phyloP scores from a whole-genome alignment of 2,329 filamentous ascomycete species.

The Zarea fungicola region DNA sequence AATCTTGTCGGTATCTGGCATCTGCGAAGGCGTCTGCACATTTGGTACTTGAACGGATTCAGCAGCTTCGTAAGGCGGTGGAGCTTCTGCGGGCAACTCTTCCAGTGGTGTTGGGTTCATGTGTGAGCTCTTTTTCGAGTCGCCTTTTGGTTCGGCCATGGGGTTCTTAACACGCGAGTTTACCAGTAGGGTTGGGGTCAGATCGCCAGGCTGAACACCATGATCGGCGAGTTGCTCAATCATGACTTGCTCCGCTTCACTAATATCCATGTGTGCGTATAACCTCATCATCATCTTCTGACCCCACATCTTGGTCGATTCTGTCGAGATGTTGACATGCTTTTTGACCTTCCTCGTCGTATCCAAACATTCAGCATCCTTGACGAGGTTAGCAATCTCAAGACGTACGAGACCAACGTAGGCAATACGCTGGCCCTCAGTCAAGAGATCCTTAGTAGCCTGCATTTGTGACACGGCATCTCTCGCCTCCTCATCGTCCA shows the following conservation, averaged over 20 bases:
- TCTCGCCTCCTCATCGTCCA: constrained; percentile 73
- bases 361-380: constrained; percentile 59
- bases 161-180: constrained; percentile 93
- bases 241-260: constrained; percentile 88
- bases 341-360: constrained; percentile 66
- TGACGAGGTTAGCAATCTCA: constrained; percentile 71
- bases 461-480: constrained; percentile 89
- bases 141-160: constrained; percentile 59
- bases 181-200: constrained; percentile 81
- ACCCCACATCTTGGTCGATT: constrained; percentile 89
- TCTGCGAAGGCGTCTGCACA: constrained; percentile 75
- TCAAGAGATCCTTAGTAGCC: constrained; percentile 90
- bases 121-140: constrained; percentile 22
- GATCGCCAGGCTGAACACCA: constrained; percentile 76
- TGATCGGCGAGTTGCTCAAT: constrained; percentile 95
- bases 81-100: constrained; percentile 45
- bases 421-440: constrained; percentile 90
- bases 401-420: constrained; percentile 89
- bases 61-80: constrained; percentile 58
- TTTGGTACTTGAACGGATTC: constrained; percentile 68
- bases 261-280: constrained; percentile 96
- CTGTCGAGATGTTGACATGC: constrained; percentile 60
- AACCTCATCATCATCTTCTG: constrained; percentile 97
- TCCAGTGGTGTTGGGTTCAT: constrained; percentile 26
- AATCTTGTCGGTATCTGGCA: constrained; percentile 75